A percentile compares a stretch with the other conserved stretches of the same genome.
Conservation (phyloP, 805 yeast species). For the Yamadazyma laniorum region DNA sequence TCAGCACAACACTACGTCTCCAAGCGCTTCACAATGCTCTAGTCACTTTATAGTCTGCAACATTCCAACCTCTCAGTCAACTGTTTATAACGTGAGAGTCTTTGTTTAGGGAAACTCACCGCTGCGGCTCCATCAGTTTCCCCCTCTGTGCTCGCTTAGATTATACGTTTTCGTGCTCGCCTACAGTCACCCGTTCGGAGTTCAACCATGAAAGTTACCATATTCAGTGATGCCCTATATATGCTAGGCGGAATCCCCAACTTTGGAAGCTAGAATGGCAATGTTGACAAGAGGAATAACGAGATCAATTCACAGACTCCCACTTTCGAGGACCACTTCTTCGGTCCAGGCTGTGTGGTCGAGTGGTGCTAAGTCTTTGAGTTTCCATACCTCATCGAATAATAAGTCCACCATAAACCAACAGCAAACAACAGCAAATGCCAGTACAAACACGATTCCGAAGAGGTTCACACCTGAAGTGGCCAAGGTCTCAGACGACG, state of each 20-base stretch:
- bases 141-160: constrained; percentile 8
- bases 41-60: too few relatives aligned
- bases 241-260: constrained; percentile 1
- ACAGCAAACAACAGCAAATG: not conserved
- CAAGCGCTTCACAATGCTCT: too few relatives aligned
- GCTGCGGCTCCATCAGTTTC: not conserved
- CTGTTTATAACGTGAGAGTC: too few relatives aligned
- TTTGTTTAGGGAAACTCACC: constrained; percentile 2
- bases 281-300: not conserved
- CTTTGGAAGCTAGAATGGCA: not conserved
- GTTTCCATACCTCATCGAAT: constrained; percentile 8
- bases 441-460: constrained; percentile 1
- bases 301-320: not conserved
- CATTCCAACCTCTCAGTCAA: too few relatives aligned
- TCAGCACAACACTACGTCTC: too few relatives aligned
- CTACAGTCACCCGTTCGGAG: not conserved
- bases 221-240: constrained; percentile 3
- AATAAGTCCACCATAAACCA: constrained; percentile 6
- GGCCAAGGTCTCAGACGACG: constrained; percentile 4
- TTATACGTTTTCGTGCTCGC: constrained; percentile 3
- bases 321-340: not conserved
- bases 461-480: not conserved
- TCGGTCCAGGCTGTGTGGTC: not conserved
- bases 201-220: not conserved
- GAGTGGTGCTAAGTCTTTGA: not conserved